Conservation (phyloP, 2,329 filamentous ascomycete species). For the Metarhizium guizhouense region DNA sequence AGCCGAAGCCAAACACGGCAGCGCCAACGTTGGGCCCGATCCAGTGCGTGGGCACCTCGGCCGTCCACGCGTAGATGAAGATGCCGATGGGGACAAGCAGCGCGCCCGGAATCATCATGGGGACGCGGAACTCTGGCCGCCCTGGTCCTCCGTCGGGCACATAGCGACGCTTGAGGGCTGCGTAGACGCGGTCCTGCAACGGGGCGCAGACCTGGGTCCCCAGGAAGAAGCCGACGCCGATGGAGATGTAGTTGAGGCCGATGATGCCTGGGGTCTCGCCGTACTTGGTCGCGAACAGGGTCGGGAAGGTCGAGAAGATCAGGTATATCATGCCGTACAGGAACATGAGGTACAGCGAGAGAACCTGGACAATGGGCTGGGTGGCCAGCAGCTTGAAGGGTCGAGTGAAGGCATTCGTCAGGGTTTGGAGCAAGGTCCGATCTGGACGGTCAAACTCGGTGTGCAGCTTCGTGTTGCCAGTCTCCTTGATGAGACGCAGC, state of each 20-base stretch:
- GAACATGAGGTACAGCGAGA: conserved; percentile 59
- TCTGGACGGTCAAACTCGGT: conserved; percentile 44
- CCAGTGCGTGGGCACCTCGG: conserved; percentile 33
- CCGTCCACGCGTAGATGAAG: conserved; percentile 37
- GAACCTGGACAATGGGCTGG: conserved; percentile 56
- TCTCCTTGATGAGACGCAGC: conserved; percentile 45
- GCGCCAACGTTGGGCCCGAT: conserved; percentile 36
- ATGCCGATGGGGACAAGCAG: conserved; percentile 33
- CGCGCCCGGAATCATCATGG: conserved; percentile 31
- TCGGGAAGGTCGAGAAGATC: conserved; percentile 37
- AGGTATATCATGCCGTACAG: conserved; percentile 54
- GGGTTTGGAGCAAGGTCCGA: conserved; percentile 27
- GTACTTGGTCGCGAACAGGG: conserved; percentile 48
- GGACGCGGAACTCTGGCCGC: conserved; percentile 33
- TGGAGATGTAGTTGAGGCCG: conserved; percentile 20
- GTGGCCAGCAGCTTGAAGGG: conserved; percentile 54
- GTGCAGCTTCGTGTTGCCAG: conserved; percentile 38
- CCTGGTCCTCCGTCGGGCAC: conserved; percentile 23
- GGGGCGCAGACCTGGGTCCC: conserved; percentile 30
- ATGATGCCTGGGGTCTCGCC: conserved; percentile 47
- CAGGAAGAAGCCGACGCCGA: conserved; percentile 18
- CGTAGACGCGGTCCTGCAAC: conserved; percentile 37
- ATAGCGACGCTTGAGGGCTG: conserved; percentile 31
- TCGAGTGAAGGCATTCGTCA: conserved; percentile 50
- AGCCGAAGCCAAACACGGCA: conserved; percentile 26